These are phyloP conservation scores for Phaseolus coccineus DNA, from an alignment of 331 rosid species.

Conservation along the genomic window DNA sequence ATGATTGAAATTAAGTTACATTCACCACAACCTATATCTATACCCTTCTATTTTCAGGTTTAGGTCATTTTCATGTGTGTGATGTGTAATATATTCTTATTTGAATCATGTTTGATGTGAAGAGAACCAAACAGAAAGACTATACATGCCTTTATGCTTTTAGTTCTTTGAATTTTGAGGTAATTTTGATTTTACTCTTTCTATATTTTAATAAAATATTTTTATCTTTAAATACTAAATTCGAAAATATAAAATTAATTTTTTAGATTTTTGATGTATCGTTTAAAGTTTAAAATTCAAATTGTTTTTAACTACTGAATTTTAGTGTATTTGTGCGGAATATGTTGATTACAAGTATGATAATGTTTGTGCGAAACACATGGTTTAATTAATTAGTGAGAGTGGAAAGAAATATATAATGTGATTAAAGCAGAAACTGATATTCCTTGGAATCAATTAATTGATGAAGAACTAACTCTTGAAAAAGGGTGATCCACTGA, in stretches of 20 bases:
- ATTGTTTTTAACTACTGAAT: too few relatives aligned
- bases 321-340: too few relatives aligned
- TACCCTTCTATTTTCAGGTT: background rate
- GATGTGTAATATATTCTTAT: background rate
- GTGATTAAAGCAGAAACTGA: background rate
- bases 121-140: background rate
- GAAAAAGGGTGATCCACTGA: conserved; percentile 31
- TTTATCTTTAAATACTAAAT: too few relatives aligned
- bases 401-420: background rate
- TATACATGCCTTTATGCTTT: too few relatives aligned
- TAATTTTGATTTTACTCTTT: too few relatives aligned
- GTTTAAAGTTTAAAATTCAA: too few relatives aligned
- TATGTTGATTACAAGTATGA: background rate
- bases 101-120: background rate
- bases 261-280: too few relatives aligned
- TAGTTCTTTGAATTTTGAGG: too few relatives aligned
- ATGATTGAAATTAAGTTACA: background rate
- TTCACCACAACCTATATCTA: background rate
- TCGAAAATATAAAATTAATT: too few relatives aligned
- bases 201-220: too few relatives aligned
- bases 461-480: background rate
- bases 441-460: background rate
- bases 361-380: conserved; percentile 15
- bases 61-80: too few relatives aligned
- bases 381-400: background rate